A percentile compares a stretch with the other conserved stretches of the same genome.
Conservation (phyloP, 768 basidiomycete species). For the Lentinula aciculospora region DNA sequence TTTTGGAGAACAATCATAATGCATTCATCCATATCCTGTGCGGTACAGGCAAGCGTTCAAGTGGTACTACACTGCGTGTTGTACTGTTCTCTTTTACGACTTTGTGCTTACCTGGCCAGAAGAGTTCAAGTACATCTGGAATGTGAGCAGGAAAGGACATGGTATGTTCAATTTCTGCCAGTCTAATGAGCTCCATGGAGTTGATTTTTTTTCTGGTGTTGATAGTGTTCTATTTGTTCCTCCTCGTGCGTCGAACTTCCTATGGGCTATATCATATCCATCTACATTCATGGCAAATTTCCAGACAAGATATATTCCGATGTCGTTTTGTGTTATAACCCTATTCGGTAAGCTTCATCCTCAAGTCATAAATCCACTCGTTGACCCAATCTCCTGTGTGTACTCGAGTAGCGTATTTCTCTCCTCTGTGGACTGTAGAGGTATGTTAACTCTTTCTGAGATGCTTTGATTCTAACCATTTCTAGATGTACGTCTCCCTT, state of each 20-base stretch:
- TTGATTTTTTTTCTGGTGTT: conserved; percentile 7
- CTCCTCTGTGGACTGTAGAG: conserved; percentile 18
- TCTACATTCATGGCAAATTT: not conserved
- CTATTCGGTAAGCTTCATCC: conserved; percentile 16
- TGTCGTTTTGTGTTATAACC: conserved; percentile 21
- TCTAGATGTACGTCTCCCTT: conserved; percentile 11
- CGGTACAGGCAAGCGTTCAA: conserved; percentile 4
- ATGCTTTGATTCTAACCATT: not conserved
- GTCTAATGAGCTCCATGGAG: not conserved
- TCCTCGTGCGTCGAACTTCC: conserved; percentile 9
- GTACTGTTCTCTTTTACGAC: conserved; percentile 7
- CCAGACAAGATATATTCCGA: conserved; percentile 21
- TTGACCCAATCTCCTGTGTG: not conserved
- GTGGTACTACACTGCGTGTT: conserved; percentile 6
- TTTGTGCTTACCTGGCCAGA: conserved; percentile 1
- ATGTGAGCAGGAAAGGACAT: not conserved
- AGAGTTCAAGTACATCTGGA: conserved; percentile 3
- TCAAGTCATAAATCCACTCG: not conserved
- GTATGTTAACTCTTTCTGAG: conserved; percentile 7
- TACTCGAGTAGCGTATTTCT: conserved; percentile 20
- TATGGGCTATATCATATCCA: not conserved
- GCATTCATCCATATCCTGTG: not conserved
- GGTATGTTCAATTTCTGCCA: not conserved
- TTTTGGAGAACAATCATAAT: not conserved
- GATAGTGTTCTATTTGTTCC: conserved; percentile 15